Percentiles rank a stretch among this genome's conserved stretches.
phyloP scores from a whole-genome alignment of 2,329 filamentous ascomycete genomes.

The Xylariales sp. region DNA sequence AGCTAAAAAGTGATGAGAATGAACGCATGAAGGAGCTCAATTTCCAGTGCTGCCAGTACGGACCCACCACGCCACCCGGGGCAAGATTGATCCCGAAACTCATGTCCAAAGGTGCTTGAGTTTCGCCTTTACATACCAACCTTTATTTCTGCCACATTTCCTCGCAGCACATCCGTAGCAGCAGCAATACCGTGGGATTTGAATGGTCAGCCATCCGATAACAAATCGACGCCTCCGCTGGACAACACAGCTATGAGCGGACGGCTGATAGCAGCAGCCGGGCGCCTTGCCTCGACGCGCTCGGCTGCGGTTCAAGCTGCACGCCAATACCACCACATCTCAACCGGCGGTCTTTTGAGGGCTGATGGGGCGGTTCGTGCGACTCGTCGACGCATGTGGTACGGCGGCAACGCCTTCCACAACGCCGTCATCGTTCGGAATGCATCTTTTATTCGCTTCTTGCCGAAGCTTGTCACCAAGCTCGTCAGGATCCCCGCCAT shows the following conservation, averaged over 20 bases:
- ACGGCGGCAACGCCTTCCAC: conserved; percentile 79
- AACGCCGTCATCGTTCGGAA: conserved; percentile 66
- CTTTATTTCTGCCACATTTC: too few species aligned
- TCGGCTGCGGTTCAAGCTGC: conserved; percentile 37
- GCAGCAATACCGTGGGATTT: conserved; percentile 10
- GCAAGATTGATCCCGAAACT: too few species aligned
- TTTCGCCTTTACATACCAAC: too few species aligned
- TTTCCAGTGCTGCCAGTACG: too few species aligned
- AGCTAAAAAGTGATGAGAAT: too few species aligned
- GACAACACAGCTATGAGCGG: conserved; percentile 28
- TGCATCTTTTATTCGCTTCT: conserved; percentile 58
- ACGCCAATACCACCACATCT: conserved; percentile 63
- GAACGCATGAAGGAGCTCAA: too few species aligned
- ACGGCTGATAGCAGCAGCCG: conserved; percentile 28
- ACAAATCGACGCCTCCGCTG: conserved; percentile 23
- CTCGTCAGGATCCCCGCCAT: conserved; percentile 84
- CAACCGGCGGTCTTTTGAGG: conserved; percentile 65
- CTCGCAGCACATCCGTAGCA: too few species aligned
- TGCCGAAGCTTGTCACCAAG: conserved; percentile 89
- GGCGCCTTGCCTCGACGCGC: conserved; percentile 23
- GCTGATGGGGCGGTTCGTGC: conserved; percentile 59
- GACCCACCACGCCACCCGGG: too few species aligned
- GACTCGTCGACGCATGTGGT: conserved; percentile 65
- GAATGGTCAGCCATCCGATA: conserved; percentile 18
- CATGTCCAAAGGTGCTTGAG: too few species aligned